These are phyloP conservation scores for Phytophthora ohioensis DNA, from an alignment of 352 stramenopile genomes.

Conservation along the genomic window DNA sequence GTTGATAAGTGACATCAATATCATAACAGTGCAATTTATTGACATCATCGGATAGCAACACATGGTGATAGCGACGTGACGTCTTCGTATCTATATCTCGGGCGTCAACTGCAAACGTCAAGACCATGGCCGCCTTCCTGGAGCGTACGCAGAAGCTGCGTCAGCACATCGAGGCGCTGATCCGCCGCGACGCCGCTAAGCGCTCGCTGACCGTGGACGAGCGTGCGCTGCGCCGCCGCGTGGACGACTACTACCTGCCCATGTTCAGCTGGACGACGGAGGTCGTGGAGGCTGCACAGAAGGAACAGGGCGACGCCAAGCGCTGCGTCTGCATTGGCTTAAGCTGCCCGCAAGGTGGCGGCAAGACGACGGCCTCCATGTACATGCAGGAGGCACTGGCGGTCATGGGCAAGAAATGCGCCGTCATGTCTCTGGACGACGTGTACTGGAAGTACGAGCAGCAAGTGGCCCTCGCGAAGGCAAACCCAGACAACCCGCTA, in stretches of 20 bases:
- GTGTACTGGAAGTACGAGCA: constrained; percentile 79
- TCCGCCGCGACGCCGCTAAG: constrained; percentile 54
- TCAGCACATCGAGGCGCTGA: constrained; percentile 61
- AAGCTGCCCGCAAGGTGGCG: constrained; percentile 86
- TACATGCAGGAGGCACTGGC: constrained; percentile 73
- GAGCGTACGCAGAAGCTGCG: constrained; percentile 46
- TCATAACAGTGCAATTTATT: too few relatives aligned
- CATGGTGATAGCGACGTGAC: too few relatives aligned
- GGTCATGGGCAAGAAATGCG: constrained; percentile 65
- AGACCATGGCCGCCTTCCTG: constrained; percentile 24
- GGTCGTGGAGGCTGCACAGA: constrained; percentile 52
- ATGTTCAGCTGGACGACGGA: constrained; percentile 79
- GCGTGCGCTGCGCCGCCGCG: constrained; percentile 48
- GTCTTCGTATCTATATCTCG: neutral
- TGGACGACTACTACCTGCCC: constrained; percentile 82
- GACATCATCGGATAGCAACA: too few relatives aligned
- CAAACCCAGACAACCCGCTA: constrained; percentile 72
- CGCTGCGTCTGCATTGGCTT: constrained; percentile 78
- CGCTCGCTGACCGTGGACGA: constrained; percentile 46
- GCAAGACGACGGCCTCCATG: constrained; percentile 85
- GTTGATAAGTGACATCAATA: too few relatives aligned
- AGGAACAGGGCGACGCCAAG: constrained; percentile 25
- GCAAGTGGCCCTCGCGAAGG: constrained; percentile 68
- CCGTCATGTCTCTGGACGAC: constrained; percentile 85
- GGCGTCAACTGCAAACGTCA: neutral